Evolutionary conservation across 2,329 filamentous ascomycete species (phyloP), one percentile per base, ranked within the genome.

Genomic region (Ceratocystis ficicola): DNA sequence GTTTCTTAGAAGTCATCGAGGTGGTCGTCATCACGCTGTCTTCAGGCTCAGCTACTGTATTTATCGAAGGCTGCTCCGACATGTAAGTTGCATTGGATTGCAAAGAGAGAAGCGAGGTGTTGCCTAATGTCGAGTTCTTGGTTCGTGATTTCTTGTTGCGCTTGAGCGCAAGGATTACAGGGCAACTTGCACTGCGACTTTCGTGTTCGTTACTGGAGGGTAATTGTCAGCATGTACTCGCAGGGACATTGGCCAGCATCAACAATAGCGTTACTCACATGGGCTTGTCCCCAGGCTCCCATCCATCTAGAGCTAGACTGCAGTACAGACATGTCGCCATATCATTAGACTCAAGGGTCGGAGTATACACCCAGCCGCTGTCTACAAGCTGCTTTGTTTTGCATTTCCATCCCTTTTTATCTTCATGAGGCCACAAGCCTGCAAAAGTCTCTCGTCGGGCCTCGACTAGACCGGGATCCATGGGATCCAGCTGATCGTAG

Each of bases 301-400:
- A 99, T 5, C 91, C 91, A 74, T 97, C 93, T 10, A 99, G 81
- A 10, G 88, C 90, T 17, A 97, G 77, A 66, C 88, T 85, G 77
- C 94, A 99, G 76, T 97, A 96, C 32, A 89, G 82, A 73, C 94
- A 99, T 10, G 88, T 94, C 8, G 90, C 89, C 77, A 93, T 89
- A 74, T 99, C 94, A 69, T 94, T 87, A 12, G 86, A 90, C 55
- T 93, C 90, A 55, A 83, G 77, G 5, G 85, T 89, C 0, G 94
- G 92, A 28, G 91, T 95, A 76, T 92, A 96, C 73, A 88, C 91
- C 92, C 93, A 99, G 10, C 94, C 94, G 32, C 90, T 89, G 70
- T 93, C 89, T 44, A 90, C 90, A 78, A 97, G 86, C 86, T 95
- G 92, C 70, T 94, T 88, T 0, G 84, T 86, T 75, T 94, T 95